These are phyloP conservation scores for Solanum hybrid DNA, from an alignment of 305 asterid species.

Conservation along the genomic window DNA sequence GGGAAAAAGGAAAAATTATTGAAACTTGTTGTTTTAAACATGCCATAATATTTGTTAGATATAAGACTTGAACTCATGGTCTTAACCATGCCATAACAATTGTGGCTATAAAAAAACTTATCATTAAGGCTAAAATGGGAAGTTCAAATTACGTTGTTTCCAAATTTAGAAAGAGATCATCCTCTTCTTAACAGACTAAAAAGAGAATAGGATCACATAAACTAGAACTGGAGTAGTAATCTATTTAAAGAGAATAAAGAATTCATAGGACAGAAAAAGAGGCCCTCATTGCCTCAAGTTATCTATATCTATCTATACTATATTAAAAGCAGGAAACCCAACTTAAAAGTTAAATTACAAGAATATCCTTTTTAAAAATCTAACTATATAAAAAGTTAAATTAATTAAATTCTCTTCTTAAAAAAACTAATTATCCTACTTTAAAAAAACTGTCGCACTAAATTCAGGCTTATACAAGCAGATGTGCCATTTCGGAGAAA, in stretches of 20 bases:
- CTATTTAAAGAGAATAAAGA: not conserved
- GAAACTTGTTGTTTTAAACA: not conserved
- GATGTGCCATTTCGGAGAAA: not conserved
- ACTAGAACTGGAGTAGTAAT: not conserved
- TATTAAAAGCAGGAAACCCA: not conserved
- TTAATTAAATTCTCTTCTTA: not conserved
- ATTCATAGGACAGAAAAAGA: not conserved
- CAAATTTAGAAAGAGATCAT: not conserved
- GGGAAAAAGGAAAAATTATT: not conserved
- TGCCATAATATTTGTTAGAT: not conserved
- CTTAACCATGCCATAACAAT: not conserved
- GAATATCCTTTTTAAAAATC: not conserved
- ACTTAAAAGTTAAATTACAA: not conserved
- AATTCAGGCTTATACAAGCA: not conserved
- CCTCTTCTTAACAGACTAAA: not conserved
- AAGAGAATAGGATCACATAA: not conserved
- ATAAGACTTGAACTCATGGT: not conserved
- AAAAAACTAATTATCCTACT: not conserved
- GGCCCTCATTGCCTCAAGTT: not conserved
- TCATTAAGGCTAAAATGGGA: not conserved
- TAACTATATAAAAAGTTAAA: not conserved
- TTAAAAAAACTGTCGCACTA: not conserved
- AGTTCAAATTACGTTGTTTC: not conserved
- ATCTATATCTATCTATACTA: not conserved
- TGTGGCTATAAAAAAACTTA: not conserved